Evolutionary conservation across 768 basidiomycete genomes (phyloP), one percentile per base, ranked within the genome.

Genomic region (Coprinopsis strossmayeri): DNA sequence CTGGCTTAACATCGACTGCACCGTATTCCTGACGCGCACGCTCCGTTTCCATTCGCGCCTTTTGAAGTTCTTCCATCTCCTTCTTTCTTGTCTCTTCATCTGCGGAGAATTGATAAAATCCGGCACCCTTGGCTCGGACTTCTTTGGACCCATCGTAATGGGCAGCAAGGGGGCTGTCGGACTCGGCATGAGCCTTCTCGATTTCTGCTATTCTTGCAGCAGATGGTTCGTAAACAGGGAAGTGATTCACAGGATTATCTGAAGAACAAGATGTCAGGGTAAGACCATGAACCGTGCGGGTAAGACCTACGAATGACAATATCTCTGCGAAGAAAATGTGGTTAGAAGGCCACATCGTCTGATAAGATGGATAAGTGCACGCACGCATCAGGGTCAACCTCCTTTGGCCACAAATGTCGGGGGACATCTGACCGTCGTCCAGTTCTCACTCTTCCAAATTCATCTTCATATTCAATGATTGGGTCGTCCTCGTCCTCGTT

Each of bases 141-240:
- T 99, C 95, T 44, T 66, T 69, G 0, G 78, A 73, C 0, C 90
- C 78, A 61, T 97, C 89, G 61, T 91, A 99, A 63, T 96, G 91
- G 2, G 74, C 64, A 10, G 77, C 72, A 5, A 89, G 72, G 0
- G 87, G 87, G 39, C 84, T 86, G 53, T 84, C 77, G 28, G 78
- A 73, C 54, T 93, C 89, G 1, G 82, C 76, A 34, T 79, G 69
- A 13, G 80, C 77, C 48, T 82, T 82, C 48, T 77, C 79, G 46
- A 93, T 84, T 49, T 84, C 81, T 3, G 85, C 83, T 39, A 87
- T 65, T 5, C 84, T 79, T 51, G 94, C 93, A 1, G 77, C 79
- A 10, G 90, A 82, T 3, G 88, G 93, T 57, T 87, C 81, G 58
- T 91, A 97, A 0, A 85, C 80, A 0, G 94, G 94, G 66, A 93